phyloP scores from a whole-genome alignment of 768 basidiomycete genomes.

The Tephrocybe rancida region DNA sequence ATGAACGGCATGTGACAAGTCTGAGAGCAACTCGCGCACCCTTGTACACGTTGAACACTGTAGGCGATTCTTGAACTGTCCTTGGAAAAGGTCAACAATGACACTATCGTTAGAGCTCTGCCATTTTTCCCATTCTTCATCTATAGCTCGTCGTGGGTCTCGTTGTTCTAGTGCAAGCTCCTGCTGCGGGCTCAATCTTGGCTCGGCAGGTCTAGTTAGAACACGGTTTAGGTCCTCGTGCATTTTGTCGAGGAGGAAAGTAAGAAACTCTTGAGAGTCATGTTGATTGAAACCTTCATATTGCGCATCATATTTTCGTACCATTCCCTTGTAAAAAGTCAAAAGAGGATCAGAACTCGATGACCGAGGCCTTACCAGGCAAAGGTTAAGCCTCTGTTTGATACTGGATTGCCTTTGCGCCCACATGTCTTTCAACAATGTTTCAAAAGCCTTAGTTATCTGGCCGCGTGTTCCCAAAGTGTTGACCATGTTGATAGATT shows the following conservation, averaged over 20 bases:
- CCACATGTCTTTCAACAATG: conserved; percentile 86
- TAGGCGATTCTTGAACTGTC: conserved; percentile 90
- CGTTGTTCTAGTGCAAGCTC: conserved; percentile 81
- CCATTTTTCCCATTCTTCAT: conserved; percentile 93
- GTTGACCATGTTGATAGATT: conserved; percentile 83
- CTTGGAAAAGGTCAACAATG: conserved; percentile 97
- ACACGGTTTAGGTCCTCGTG: conserved; percentile 90
- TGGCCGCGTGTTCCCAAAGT: conserved; percentile 86
- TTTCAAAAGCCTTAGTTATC: conserved; percentile 81
- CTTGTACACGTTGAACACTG: conserved; percentile 90
- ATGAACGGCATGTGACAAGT: no score
- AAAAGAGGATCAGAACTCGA: conserved; percentile 22
- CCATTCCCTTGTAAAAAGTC: neutral
- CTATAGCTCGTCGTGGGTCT: conserved; percentile 80
- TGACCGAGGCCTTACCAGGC: conserved; percentile 74
- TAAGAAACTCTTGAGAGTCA: conserved; percentile 97
- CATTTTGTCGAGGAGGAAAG: conserved; percentile 89
- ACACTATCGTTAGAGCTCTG: conserved; percentile 88
- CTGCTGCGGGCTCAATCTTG: conserved; percentile 70
- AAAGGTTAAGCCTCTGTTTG: conserved; percentile 63
- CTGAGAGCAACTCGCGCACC: no score
- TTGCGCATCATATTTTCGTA: conserved; percentile 34
- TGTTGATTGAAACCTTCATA: conserved; percentile 92
- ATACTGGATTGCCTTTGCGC: conserved; percentile 82
- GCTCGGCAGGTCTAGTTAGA: conserved; percentile 60